phyloP scores from a whole-genome alignment of 306 rosid genomes.

The Ormosia emarginata region DNA sequence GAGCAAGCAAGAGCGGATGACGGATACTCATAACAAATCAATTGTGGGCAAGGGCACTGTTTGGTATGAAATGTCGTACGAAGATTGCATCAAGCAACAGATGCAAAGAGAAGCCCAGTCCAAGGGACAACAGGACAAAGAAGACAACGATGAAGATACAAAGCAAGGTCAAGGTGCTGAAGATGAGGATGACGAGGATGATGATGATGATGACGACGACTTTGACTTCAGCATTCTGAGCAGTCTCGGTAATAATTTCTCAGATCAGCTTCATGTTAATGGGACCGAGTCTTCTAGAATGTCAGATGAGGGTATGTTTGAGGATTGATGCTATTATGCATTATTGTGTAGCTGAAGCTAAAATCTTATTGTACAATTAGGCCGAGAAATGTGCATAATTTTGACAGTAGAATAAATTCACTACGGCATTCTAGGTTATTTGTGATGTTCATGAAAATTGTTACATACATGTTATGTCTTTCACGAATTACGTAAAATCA shows the following conservation, averaged over 20 bases:
- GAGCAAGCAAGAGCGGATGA: constrained; percentile 73
- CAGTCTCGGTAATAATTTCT: constrained; percentile 16
- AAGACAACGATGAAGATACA: constrained; percentile 16
- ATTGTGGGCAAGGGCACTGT: constrained; percentile 71
- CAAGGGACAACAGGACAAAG: constrained; percentile 23
- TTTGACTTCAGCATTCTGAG: constrained; percentile 63
- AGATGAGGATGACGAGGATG: background rate
- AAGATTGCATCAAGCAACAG: constrained; percentile 57
- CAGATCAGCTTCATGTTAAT: constrained; percentile 73
- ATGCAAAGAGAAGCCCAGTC: constrained; percentile 52
- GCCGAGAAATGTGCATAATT: constrained; percentile 17
- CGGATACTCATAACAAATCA: constrained; percentile 77
- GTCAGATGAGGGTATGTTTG: constrained; percentile 73
- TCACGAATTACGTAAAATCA: background rate
- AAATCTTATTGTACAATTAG: constrained; percentile 11
- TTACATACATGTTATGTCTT: background rate
- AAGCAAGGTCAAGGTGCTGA: constrained; percentile 27
- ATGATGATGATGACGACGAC: constrained; percentile 38
- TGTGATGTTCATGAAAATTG: background rate
- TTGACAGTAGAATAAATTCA: constrained; percentile 1
- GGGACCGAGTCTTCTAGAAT: constrained; percentile 76
- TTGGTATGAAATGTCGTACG: constrained; percentile 78
- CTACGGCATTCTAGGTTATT: constrained; percentile 8
- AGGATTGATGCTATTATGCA: constrained; percentile 36
- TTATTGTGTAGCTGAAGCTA: background rate